phyloP scores from a whole-genome alignment of 805 yeast species.

The Monosporozyma solicola region DNA sequence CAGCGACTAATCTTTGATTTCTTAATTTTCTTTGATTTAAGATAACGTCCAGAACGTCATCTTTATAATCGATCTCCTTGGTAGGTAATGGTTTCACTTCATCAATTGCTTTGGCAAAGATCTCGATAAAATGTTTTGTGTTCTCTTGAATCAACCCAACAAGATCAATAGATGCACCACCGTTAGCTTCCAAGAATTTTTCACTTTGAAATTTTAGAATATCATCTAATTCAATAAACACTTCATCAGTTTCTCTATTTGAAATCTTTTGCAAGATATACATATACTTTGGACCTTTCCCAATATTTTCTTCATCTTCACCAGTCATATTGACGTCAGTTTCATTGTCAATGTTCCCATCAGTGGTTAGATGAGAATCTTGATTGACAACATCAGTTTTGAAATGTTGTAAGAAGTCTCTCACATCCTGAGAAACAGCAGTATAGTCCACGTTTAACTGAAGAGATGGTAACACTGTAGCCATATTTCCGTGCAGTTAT shows the following conservation, averaged over 20 bases:
- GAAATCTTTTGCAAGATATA: conserved; percentile 66
- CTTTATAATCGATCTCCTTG: conserved; percentile 64
- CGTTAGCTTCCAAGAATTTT: conserved; percentile 22
- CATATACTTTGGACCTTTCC: conserved; percentile 65
- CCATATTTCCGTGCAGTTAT: conserved; percentile 12
- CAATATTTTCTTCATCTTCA: conserved; percentile 25
- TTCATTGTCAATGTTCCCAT: conserved; percentile 21
- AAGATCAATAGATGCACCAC: conserved; percentile 19
- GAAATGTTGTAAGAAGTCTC: conserved; percentile 61
- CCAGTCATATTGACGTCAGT: conserved; percentile 21
- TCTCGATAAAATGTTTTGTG: conserved; percentile 68
- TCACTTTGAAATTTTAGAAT: conserved; percentile 56
- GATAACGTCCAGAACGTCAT: conserved; percentile 88
- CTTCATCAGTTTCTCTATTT: conserved; percentile 64
- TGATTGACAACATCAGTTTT: conserved; percentile 31
- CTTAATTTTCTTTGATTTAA: conserved; percentile 82
- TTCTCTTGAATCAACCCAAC: conserved; percentile 47
- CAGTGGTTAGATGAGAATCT: conserved; percentile 11
- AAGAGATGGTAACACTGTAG: conserved; percentile 47
- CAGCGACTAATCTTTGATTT: conserved; percentile 63
- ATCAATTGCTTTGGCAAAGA: conserved; percentile 70
- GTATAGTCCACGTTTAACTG: conserved; percentile 67
- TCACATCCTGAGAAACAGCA: conserved; percentile 47
- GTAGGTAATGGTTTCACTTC: conserved; percentile 79
- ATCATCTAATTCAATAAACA: conserved; percentile 79